Percentiles rank a stretch among this genome's conserved stretches.
phyloP scores from a whole-genome alignment of 2,329 filamentous ascomycete species.

The Elsinoe ampelina region DNA sequence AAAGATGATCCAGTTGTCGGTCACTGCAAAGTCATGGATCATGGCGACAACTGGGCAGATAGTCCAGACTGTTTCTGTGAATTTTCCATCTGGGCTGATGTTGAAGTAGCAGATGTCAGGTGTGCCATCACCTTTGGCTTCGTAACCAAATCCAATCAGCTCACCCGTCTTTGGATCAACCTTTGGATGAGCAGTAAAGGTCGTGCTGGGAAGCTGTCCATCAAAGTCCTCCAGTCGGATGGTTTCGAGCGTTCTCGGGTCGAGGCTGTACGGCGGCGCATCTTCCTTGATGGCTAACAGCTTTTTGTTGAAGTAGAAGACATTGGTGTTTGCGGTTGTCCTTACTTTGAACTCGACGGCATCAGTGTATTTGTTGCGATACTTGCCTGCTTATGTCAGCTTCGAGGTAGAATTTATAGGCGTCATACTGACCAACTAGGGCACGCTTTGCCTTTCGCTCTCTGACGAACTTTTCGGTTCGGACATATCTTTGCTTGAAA shows the following conservation, averaged over 20 bases:
- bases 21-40: slow-evolving; percentile 34
- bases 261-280: slow-evolving; percentile 31
- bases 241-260: slow-evolving; percentile 34
- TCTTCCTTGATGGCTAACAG: slow-evolving; percentile 46
- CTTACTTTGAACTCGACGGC: slow-evolving; percentile 47
- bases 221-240: slow-evolving; percentile 33
- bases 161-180: slow-evolving; percentile 35
- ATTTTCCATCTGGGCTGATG: slow-evolving; percentile 30
- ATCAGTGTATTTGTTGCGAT: slow-evolving; percentile 50
- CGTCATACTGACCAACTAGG: slow-evolving; percentile 39
- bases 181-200: slow-evolving; percentile 39
- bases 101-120: slow-evolving; percentile 33
- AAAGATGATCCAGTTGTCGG: slow-evolving; percentile 31
- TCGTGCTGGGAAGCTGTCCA: slow-evolving; percentile 31
- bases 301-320: slow-evolving; percentile 48
- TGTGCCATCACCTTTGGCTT: slow-evolving; percentile 29
- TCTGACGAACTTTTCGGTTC: slow-evolving; percentile 34
- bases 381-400: slow-evolving; percentile 21
- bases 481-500: slow-evolving; percentile 35
- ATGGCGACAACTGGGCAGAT: slow-evolving; percentile 31
- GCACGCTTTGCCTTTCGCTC: slow-evolving; percentile 31
- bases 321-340: slow-evolving; percentile 51
- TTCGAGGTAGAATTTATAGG: too few relatives aligned
- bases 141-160: slow-evolving; percentile 34
- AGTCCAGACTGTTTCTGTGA: slow-evolving; percentile 34